Percentiles rank a stretch among this genome's conserved stretches.
Conservation (phyloP, 23 red algal genomes). For the Gracilariopsis chorda region DNA sequence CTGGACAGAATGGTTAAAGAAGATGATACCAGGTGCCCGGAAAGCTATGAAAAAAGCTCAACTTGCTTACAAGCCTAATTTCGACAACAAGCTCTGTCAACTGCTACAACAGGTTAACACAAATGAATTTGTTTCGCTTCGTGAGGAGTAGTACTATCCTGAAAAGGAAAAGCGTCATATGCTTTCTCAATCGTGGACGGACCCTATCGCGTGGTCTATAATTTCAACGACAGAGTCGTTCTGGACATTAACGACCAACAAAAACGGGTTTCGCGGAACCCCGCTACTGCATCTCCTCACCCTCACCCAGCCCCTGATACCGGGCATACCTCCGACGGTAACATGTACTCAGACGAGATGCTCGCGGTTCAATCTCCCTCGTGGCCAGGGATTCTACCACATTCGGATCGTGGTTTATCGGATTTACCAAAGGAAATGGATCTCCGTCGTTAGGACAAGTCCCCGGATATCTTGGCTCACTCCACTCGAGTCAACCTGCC, state of each 20-base stretch:
- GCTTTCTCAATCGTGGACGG: not conserved
- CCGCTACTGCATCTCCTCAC: no score
- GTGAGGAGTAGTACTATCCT: not conserved
- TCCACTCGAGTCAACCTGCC: no score
- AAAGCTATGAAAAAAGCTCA: not conserved
- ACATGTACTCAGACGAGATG: no score
- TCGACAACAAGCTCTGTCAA: not conserved
- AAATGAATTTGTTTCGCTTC: not conserved
- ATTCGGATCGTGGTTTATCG: no score
- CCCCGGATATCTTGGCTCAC: no score
- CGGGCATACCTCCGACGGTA: no score
- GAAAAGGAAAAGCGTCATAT: not conserved
- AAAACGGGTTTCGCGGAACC: no score
- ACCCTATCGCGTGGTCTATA: not conserved
- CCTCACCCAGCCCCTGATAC: no score
- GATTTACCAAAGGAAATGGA: no score
- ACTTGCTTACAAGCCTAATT: not conserved
- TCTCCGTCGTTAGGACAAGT: no score
- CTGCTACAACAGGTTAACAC: not conserved
- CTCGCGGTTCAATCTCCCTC: no score
- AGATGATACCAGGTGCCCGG: not conserved
- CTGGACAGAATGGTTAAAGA: not conserved
- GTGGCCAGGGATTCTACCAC: no score
- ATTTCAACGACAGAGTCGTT: not conserved
- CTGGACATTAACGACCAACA: not conserved